Conservation (phyloP, 768 basidiomycete species). For the Paxillus ammoniavirescens region DNA sequence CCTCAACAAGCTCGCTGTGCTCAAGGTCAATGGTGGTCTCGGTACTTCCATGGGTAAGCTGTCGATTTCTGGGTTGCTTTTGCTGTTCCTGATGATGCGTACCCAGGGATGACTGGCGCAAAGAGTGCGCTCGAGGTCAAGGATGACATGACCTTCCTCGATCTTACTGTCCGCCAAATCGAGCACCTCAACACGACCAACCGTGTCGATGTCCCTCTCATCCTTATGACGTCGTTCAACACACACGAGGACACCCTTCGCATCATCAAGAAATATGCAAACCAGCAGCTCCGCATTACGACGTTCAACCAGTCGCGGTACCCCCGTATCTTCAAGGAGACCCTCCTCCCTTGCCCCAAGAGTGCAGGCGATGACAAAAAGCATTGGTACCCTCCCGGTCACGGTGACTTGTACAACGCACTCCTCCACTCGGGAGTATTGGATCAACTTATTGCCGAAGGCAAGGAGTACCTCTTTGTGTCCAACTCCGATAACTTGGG, state of each 20-base stretch:
- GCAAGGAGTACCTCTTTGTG: constrained; percentile 78
- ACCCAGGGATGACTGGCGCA: constrained; percentile 53
- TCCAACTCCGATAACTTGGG: constrained; percentile 79
- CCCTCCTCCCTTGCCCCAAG: constrained; percentile 60
- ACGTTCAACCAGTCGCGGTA: constrained; percentile 75
- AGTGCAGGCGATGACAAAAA: constrained; percentile 60
- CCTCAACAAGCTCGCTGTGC: constrained; percentile 70
- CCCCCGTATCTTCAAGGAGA: constrained; percentile 71
- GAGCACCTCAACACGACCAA: constrained; percentile 66
- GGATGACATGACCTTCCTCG: constrained; percentile 70
- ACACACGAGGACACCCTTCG: constrained; percentile 76
- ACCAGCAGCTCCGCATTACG: constrained; percentile 73
- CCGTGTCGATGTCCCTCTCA: constrained; percentile 70
- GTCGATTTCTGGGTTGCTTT: not conserved
- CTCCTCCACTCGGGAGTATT: constrained; percentile 70
- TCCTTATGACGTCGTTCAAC: constrained; percentile 83
- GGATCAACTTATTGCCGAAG: constrained; percentile 65
- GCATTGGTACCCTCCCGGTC: constrained; percentile 76
- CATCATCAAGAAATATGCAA: constrained; percentile 78
- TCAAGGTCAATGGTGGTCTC: constrained; percentile 77
- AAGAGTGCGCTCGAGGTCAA: constrained; percentile 76
- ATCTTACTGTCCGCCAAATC: constrained; percentile 61
- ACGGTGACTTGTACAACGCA: constrained; percentile 75
- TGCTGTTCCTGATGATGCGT: constrained; percentile 1
- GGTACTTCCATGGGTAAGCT: constrained; percentile 60